Evolutionary conservation across 345 rosid genomes (phyloP), one percentile per base, ranked within the genome.

Genomic region (Murraya paniculata): DNA sequence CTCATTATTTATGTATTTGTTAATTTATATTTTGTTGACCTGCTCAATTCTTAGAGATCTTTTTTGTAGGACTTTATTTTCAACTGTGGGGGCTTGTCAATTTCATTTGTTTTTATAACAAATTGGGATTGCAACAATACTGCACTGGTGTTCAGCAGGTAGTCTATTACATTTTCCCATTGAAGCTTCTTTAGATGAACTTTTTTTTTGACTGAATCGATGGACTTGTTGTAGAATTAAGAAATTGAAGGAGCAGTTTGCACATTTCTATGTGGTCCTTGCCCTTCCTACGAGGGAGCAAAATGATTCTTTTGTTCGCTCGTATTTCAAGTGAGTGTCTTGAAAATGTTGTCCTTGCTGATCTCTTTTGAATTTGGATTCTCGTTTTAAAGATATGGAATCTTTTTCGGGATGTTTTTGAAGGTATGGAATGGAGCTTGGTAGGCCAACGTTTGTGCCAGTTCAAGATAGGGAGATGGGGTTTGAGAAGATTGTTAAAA

Each of bases 381-480:
- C 3, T 67, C 38, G 27, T 50, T 70, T 11, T 31, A 2, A 50
- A 60, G 74, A 33, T 35, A 1, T 55, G 24, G 30, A 55, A 27
- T 78, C 69, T 80, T 24, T 22, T 1, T 45, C 21, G 41, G 31
- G 64, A 65, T 80, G 22, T 81, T 41, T 41, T 56, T 50, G 30
- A 83, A 96, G 98, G 76, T 82, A 83, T 73, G 91, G 86, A 73
- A 88, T 94, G 92, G 91, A 94, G 92, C 80, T 96, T 78, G 98
- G 99, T 68, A 92, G 83, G 82, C 98, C 99, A 75, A 76, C 91
- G 9, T 92, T 94, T 84, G 86, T 92, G 77, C 91, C 88, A 35
- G 97, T 91, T 84, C 89, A 80, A 74, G 99, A 96, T 84, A 38
- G 77, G 50, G 98, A 92, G 86, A 96, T 96, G 98, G 98, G 99